Conservation (phyloP, 495 filamentous ascomycete species). For the Penicillium dipodomyicola region DNA sequence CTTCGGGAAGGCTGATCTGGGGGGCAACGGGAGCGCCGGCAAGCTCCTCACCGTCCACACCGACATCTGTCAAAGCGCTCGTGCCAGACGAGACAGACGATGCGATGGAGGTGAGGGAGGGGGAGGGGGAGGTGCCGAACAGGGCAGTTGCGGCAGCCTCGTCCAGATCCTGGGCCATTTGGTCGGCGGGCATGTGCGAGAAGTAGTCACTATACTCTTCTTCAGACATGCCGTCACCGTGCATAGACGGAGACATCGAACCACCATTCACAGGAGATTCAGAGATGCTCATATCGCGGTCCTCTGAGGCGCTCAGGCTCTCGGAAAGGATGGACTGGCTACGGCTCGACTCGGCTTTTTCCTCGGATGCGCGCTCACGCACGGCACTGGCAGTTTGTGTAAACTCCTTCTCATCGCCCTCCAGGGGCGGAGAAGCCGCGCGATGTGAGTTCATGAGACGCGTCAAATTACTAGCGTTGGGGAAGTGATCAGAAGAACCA, state of each 20-base stretch:
- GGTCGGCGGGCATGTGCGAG: constrained; percentile 32
- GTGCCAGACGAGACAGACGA: constrained; percentile 51
- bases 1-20: constrained; percentile 39
- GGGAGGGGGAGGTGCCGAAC: constrained; percentile 48
- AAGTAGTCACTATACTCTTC: constrained; percentile 44
- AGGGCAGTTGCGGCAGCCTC: constrained; percentile 40
- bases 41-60: constrained; percentile 28
- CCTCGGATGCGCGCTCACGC: constrained; percentile 67
- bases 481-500: constrained; percentile 46
- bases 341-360: constrained; percentile 43
- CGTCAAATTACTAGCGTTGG: constrained; percentile 34
- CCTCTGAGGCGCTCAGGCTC: constrained; percentile 34
- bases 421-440: constrained; percentile 78
- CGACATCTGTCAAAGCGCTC: constrained; percentile 38
- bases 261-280: constrained; percentile 38
- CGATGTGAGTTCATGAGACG: constrained; percentile 61
- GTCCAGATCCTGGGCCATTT: constrained; percentile 31
- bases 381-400: constrained; percentile 87
- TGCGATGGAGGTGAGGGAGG: constrained; percentile 46
- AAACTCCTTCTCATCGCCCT: constrained; percentile 95
- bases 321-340: constrained; percentile 39
- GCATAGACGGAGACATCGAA: constrained; percentile 34
- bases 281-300: constrained; percentile 29
- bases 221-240: constrained; percentile 37
- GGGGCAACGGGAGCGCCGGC: constrained; percentile 25